Percentiles rank a stretch among this genome's conserved stretches.
Evolutionary conservation across 305 asterid species (phyloP).

Genomic region (Fraxinus sp.): DNA sequence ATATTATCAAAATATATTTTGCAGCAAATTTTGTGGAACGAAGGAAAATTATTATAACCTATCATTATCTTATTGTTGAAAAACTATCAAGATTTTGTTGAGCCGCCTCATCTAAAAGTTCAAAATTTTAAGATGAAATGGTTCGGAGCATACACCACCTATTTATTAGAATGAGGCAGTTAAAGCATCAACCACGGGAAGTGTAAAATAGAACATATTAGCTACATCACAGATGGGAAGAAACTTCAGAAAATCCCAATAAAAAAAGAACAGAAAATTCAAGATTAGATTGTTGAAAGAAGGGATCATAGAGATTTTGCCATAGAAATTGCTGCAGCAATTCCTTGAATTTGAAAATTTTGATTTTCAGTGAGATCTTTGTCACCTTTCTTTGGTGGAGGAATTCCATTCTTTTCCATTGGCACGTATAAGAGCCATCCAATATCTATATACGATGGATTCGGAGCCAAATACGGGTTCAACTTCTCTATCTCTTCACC

Average conservation of each 20-base stretch:
- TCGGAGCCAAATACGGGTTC: constrained; percentile 44
- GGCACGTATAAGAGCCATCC: constrained; percentile 84
- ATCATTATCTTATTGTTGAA: neutral
- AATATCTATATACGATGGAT: constrained; percentile 42
- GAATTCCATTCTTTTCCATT: constrained; percentile 48
- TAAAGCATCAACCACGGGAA: neutral
- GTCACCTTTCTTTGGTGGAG: constrained; percentile 38
- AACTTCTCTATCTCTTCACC: constrained; percentile 38
- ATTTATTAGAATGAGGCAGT: neutral
- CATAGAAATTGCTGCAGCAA: neutral
- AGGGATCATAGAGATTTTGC: neutral
- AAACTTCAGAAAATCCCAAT: neutral
- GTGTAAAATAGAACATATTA: neutral
- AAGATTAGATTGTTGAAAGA: neutral
- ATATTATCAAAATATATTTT: too few species aligned
- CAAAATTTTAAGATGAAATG: neutral
- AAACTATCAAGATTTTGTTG: neutral
- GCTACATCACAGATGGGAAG: neutral
- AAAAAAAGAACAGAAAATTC: neutral
- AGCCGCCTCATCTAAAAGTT: neutral
- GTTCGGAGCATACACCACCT: neutral
- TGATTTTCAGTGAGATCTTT: constrained; percentile 4
- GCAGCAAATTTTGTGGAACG: neutral
- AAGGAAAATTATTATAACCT: neutral
- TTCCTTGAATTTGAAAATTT: neutral